phyloP scores from a whole-genome alignment of 768 basidiomycete species.

The Wakefieldia striispora region DNA sequence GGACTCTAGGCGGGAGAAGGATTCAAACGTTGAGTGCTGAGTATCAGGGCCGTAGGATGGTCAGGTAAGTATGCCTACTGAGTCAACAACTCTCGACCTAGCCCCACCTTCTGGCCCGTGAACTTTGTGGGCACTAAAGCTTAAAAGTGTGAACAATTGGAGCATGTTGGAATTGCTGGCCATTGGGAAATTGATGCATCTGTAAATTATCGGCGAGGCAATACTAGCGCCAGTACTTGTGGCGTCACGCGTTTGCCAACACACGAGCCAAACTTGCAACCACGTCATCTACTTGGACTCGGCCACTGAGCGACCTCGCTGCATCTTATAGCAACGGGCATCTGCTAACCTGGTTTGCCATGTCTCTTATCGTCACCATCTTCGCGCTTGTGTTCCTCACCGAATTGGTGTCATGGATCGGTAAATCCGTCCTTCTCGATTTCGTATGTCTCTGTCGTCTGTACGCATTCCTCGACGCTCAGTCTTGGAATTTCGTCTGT shows the following conservation, averaged over 20 bases:
- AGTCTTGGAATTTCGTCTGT: conserved; percentile 2
- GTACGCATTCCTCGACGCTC: conserved; percentile 2
- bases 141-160: no score
- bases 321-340: conserved; percentile 5
- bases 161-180: no score
- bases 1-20: no score
- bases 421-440: conserved; percentile 79
- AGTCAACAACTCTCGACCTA: no score
- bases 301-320: not conserved
- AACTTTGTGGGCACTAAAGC: no score
- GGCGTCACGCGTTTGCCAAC: conserved; percentile 18
- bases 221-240: no score
- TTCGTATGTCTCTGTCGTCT: conserved; percentile 49
- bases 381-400: conserved; percentile 80
- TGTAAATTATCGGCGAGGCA: no score
- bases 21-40: not conserved
- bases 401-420: conserved; percentile 86
- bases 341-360: conserved; percentile 27
- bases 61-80: not conserved
- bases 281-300: no score
- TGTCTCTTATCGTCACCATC: conserved; percentile 81
- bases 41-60: not conserved
- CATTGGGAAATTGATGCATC: no score
- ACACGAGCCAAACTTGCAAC: not conserved
- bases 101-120: no score